A percentile compares a stretch with the other conserved stretches of the same genome.
These are phyloP conservation scores for Puccinellia tenuiflora DNA, from an alignment of 176 grass and related monocot genomes.

Conservation along the genomic window DNA sequence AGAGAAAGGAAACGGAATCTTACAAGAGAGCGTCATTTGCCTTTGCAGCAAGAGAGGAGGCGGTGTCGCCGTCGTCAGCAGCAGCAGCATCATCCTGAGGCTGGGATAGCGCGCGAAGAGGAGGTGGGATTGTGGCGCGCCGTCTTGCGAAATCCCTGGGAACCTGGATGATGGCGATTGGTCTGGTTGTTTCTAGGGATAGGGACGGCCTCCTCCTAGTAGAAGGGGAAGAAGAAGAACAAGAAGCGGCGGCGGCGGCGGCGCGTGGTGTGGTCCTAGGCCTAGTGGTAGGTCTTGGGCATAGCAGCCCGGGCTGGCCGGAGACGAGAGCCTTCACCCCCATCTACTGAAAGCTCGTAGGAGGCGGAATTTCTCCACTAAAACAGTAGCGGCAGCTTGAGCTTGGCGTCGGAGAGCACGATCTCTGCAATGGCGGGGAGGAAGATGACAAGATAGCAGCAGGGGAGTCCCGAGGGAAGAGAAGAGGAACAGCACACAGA, in stretches of 20 bases:
- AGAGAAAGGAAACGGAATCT: not conserved
- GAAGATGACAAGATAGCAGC: not conserved
- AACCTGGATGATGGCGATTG: not conserved
- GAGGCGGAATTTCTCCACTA: not conserved
- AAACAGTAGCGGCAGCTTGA: not conserved
- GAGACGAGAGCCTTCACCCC: not conserved
- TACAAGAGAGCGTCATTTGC: not conserved
- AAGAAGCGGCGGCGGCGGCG: not conserved
- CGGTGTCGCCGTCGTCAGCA: not conserved
- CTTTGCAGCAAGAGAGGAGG: not conserved
- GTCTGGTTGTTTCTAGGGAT: not conserved
- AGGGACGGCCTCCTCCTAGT: not conserved
- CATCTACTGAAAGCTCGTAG: not conserved
- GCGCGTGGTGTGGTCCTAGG: not conserved
- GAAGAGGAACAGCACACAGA: not conserved
- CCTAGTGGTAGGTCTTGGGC: not conserved
- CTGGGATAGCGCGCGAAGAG: not conserved
- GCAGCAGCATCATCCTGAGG: constrained; percentile 28
- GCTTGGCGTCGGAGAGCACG: not conserved
- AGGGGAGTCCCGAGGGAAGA: not conserved
- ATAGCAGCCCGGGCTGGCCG: not conserved
- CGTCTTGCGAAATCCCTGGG: constrained; percentile 24
- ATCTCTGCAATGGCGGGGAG: not conserved
- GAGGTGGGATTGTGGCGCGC: not conserved
- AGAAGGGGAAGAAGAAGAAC: not conserved